Conservation (phyloP, 169 alveolate species). For the Sarcocystis neurona region DNA sequence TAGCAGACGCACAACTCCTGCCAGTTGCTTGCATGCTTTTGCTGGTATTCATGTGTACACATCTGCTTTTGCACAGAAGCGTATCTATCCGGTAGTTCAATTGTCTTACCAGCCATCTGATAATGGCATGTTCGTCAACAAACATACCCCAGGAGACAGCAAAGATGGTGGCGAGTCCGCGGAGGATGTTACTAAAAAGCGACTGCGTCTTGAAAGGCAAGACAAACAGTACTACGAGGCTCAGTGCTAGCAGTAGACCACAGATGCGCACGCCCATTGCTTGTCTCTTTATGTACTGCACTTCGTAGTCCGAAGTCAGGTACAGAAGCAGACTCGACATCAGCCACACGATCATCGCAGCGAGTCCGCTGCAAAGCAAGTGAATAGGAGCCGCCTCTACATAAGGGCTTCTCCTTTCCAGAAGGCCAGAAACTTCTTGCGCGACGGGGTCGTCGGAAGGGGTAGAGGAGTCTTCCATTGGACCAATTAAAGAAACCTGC, state of each 20-base stretch:
- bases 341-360: background rate
- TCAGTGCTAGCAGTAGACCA: background rate
- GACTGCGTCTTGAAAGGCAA: background rate
- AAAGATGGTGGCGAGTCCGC: background rate
- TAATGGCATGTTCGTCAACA: background rate
- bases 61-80: no score
- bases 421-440: no score
- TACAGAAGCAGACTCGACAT: background rate
- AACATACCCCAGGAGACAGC: constrained; percentile 16
- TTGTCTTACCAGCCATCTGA: constrained; percentile 26
- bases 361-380: background rate
- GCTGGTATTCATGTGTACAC: no score
- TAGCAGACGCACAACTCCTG: no score
- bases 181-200: background rate
- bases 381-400: background rate
- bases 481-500: no score
- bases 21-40: no score
- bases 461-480: no score
- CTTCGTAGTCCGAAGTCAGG: background rate
- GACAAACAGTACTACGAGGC: background rate
- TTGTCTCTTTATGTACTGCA: background rate
- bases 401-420: constrained; percentile 1
- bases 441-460: no score
- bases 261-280: background rate
- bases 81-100: no score